Conservation (phyloP, 805 yeast species). For the Isabelozyma pseudorhagii region DNA sequence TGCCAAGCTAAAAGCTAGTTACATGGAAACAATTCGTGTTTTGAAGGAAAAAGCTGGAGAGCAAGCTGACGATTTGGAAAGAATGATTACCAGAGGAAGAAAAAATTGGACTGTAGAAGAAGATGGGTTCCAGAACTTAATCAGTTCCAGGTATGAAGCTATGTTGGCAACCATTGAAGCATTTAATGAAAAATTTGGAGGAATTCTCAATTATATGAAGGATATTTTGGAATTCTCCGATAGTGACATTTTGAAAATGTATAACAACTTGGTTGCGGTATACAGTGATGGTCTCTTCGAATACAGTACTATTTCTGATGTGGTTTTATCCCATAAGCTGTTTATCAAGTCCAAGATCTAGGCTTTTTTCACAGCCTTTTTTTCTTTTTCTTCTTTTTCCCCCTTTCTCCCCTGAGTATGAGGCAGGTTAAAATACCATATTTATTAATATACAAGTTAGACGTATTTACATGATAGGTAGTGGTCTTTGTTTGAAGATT, state of each 20-base stretch:
- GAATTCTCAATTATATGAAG: constrained; percentile 47
- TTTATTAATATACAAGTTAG: not conserved
- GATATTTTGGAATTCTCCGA: constrained; percentile 41
- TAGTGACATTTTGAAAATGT: constrained; percentile 38
- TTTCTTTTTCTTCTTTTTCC: too few species aligned
- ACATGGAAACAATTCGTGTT: constrained; percentile 26
- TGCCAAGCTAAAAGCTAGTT: constrained; percentile 33
- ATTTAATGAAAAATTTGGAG: constrained; percentile 52
- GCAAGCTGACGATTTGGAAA: constrained; percentile 17
- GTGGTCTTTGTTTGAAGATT: constrained; percentile 64
- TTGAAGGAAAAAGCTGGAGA: constrained; percentile 22
- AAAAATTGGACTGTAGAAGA: constrained; percentile 38
- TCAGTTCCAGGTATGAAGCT: constrained; percentile 65
- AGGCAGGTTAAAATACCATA: not conserved
- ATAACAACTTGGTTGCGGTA: constrained; percentile 20
- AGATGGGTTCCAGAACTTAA: constrained; percentile 57
- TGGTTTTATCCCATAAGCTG: not conserved
- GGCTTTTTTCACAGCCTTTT: too few species aligned
- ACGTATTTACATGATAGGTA: constrained; percentile 65
- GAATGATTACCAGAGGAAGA: constrained; percentile 33
- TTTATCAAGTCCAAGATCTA: not conserved
- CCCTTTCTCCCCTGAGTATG: too few species aligned
- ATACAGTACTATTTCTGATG: not conserved
- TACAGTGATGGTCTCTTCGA: constrained; percentile 13
- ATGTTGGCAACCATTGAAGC: constrained; percentile 62